phyloP scores from a whole-genome alignment of 192 early-diverging fungal species.

The Oehlia diaphana region DNA sequence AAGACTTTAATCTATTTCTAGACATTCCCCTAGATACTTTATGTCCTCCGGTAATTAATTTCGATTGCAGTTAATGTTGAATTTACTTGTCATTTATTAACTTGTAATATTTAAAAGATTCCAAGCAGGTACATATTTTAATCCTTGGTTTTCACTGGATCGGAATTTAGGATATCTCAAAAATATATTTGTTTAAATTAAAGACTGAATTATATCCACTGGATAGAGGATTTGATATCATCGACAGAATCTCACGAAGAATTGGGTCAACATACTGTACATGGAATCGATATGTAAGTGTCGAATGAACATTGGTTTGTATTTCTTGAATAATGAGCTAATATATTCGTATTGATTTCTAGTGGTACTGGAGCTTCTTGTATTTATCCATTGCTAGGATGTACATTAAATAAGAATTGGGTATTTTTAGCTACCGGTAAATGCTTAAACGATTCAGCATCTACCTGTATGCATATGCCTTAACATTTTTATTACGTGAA shows the following conservation, averaged over 20 bases:
- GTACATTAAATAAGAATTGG: slow-evolving; percentile 56
- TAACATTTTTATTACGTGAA: not conserved
- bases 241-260: slow-evolving; percentile 24
- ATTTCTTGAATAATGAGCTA: not conserved
- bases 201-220: slow-evolving; percentile 70
- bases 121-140: slow-evolving; percentile 36
- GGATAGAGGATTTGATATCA: slow-evolving; percentile 63
- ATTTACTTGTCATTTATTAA: not conserved
- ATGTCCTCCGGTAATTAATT: slow-evolving; percentile 59
- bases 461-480: not conserved
- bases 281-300: slow-evolving; percentile 66
- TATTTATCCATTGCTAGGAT: slow-evolving; percentile 86
- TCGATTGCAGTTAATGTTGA: not conserved
- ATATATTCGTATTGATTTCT: not conserved
- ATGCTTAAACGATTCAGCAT: not conserved
- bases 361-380: slow-evolving; percentile 89
- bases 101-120: not conserved
- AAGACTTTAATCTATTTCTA: slow-evolving; percentile 62
- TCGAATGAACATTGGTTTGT: not conserved
- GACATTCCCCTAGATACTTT: slow-evolving; percentile 69
- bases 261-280: slow-evolving; percentile 5
- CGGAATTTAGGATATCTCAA: not conserved
- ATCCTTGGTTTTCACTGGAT: not conserved
- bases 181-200: slow-evolving; percentile 25
- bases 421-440: slow-evolving; percentile 71